A percentile compares a stretch with the other conserved stretches of the same genome.
phyloP scores from a whole-genome alignment of 371 early-diverging fungal species.

The Circinella umbellata region DNA sequence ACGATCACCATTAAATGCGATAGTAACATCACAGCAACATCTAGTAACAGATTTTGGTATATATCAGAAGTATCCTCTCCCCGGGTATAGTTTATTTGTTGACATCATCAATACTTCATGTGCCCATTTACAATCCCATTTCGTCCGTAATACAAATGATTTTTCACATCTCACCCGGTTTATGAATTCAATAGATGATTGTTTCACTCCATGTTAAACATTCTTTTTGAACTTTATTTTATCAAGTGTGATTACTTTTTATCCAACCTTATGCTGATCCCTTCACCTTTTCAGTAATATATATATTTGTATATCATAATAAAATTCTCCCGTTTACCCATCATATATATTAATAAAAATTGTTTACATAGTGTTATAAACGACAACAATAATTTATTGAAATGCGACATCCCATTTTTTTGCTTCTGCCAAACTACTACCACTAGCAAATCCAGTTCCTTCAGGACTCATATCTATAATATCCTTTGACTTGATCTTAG shows the following conservation, averaged over 20 bases:
- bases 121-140: background rate
- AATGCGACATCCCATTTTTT: slow-evolving; percentile 81
- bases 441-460: slow-evolving; percentile 87
- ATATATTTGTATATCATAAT: too few relatives aligned
- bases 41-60: background rate
- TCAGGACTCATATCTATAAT: slow-evolving; percentile 79
- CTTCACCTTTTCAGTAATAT: too few relatives aligned
- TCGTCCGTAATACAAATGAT: background rate
- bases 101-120: slow-evolving; percentile 8
- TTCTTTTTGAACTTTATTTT: too few relatives aligned
- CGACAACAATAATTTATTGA: slow-evolving; percentile 48
- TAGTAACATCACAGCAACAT: background rate
- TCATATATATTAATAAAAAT: too few relatives aligned
- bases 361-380: too few relatives aligned
- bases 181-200: background rate
- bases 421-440: slow-evolving; percentile 78
- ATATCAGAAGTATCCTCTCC: slow-evolving; percentile 8
- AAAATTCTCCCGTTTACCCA: too few relatives aligned
- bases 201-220: too few relatives aligned
- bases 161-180: background rate
- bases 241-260: too few relatives aligned
- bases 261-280: too few relatives aligned
- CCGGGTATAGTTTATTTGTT: slow-evolving; percentile 1
- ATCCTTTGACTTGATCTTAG: slow-evolving; percentile 71
- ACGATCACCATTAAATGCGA: background rate